Conservation (phyloP, 2,329 filamentous ascomycete species). For the Fusarium penzigii region DNA sequence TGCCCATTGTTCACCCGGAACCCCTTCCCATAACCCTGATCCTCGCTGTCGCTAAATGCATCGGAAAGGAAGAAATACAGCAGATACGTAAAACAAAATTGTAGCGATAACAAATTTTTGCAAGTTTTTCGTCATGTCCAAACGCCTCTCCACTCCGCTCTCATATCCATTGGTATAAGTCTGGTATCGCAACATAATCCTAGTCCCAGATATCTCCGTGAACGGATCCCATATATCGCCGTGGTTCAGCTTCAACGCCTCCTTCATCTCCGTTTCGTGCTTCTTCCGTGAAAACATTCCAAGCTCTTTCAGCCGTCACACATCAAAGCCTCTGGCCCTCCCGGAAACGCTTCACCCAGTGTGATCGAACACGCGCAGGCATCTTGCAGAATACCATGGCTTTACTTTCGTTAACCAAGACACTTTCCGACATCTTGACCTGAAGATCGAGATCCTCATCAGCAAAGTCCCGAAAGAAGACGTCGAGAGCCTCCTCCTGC, state of each 20-base stretch:
- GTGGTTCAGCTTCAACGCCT: conserved; percentile 3
- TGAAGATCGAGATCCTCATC: conserved; percentile 60
- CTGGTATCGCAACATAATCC: not conserved
- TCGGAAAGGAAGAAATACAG: conserved; percentile 8
- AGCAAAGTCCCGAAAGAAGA: conserved; percentile 60
- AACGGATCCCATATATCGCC: not conserved
- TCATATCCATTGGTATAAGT: not conserved
- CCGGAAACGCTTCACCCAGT: conserved; percentile 57
- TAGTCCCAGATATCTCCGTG: not conserved
- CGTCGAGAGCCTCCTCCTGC: conserved; percentile 59
- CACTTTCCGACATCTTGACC: conserved; percentile 59
- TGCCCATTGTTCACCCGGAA: not conserved
- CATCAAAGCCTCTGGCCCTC: conserved; percentile 33
- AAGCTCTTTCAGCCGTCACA: not conserved
- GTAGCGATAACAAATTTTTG: not conserved
- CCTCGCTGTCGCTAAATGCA: conserved; percentile 22
- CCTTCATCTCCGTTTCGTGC: not conserved
- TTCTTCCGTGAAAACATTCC: no score
- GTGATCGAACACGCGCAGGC: conserved; percentile 51
- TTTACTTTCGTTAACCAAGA: conserved; percentile 59
- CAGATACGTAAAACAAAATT: not conserved
- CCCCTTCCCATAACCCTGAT: not conserved
- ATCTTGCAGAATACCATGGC: conserved; percentile 65
- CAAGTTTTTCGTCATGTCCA: conserved; percentile 9
- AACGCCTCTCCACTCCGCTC: conserved; percentile 24